Evolutionary conservation across 768 basidiomycete genomes (phyloP).

Genomic region (Lactarius trivialis): DNA sequence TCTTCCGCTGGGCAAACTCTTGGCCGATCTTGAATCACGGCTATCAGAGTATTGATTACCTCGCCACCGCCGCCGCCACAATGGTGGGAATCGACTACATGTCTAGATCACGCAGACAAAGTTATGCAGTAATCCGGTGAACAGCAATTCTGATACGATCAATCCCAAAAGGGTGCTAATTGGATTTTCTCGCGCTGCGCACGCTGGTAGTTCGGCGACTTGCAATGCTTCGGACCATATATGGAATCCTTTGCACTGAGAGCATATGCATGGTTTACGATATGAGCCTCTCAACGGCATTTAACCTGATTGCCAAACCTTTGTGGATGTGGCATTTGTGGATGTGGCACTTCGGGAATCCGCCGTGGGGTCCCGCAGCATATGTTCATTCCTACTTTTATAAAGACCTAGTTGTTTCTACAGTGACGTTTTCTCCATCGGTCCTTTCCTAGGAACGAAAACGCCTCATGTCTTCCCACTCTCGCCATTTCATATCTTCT

Average conservation of each 20-base stretch:
- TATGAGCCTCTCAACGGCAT: not conserved
- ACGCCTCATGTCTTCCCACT: not conserved
- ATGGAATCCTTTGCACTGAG: not conserved
- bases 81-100: not conserved
- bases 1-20: not conserved
- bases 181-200: not conserved
- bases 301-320: not conserved
- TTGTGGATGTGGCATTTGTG: not conserved
- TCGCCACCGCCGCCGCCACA: not conserved
- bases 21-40: not conserved
- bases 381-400: not conserved
- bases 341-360: not conserved
- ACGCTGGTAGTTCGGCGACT: not conserved
- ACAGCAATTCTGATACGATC: not conserved
- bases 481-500: not conserved
- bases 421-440: not conserved
- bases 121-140: not conserved
- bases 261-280: not conserved
- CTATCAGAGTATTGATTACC: not conserved
- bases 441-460: no score
- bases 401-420: not conserved
- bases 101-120: no score
- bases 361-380: not conserved
- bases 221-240: not conserved
- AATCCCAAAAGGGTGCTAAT: not conserved